Evolutionary conservation across 2,329 filamentous ascomycete genomes (phyloP), one percentile per base, ranked within the genome.

Genomic region (Pseudogymnoascus sp.): DNA sequence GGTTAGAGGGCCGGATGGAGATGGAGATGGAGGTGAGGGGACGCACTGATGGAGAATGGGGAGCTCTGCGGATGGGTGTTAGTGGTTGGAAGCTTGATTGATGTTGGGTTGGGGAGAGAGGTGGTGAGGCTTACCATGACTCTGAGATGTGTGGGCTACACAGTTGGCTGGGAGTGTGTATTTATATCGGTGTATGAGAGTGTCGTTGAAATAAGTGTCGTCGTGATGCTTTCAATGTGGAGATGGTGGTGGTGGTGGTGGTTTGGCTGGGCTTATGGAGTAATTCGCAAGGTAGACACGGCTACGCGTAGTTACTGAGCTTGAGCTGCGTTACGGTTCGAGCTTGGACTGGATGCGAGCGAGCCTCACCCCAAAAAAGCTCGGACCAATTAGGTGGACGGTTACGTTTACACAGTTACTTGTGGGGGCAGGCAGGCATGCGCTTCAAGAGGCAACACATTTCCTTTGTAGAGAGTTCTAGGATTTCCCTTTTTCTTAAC

Each of bases 11-110:
- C n/a, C n/a, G n/a, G n/a, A n/a, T n/a, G 61, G 25, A 39, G 54
- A 37, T 54, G 47, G 62, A 39, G 62, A 43, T 66, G 38, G 59
- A 57, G 62, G 58, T 57, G 69, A 28, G 22, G 57, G 43, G 62
- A 68, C 85, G 75, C 82, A 96, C 92, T 97, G 87, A 96, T 96
- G 76, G 91, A 88, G 85, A 96, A 96, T 69, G 92, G 92, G 68
- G 89, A 94, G 74, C 87, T 86, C 92, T 96, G 74, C 63, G 66
- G 47, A 22, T 25, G 28, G 63, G 38, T n/a, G 67, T 76, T 72
- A 76, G 74, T 60, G 61, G 54, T 30, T 50, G 50, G 35, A 60
- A 18, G 61, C 50, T 30, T 50, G 50, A 35, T 60, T 22, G 25
- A 43, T 43, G 57, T 41, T 50, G 28, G 47, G 50, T 54, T 9